phyloP scores from a whole-genome alignment of 192 early-diverging fungal genomes.

The Linnemannia zychae region DNA sequence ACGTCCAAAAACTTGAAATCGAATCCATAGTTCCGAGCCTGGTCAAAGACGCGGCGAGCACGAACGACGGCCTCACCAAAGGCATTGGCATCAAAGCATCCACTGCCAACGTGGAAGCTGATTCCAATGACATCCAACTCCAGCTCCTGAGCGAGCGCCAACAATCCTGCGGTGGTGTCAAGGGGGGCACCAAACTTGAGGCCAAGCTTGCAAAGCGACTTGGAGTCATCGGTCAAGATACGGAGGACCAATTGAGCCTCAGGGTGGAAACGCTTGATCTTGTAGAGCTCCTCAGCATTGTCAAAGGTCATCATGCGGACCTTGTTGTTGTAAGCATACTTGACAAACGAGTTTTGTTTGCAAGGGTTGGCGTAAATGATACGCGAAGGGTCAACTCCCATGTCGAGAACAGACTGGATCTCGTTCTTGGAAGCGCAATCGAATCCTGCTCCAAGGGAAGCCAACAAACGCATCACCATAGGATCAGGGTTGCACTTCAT shows the following conservation, averaged over 20 bases:
- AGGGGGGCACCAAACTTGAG: constrained; percentile 97
- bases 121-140: constrained; percentile 92
- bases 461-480: constrained; percentile 85
- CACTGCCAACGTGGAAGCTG: constrained; percentile 96
- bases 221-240: constrained; percentile 95
- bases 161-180: constrained; percentile 72
- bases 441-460: constrained; percentile 88
- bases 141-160: constrained; percentile 82
- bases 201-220: constrained; percentile 91
- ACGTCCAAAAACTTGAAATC: constrained; percentile 83
- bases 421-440: constrained; percentile 98
- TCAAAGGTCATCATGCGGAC: constrained; percentile 99
- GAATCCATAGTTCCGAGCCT: constrained; percentile 83
- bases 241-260: constrained; percentile 92
- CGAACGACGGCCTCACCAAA: constrained; percentile 91
- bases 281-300: constrained; percentile 97
- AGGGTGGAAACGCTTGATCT: constrained; percentile 88
- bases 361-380: constrained; percentile 99
- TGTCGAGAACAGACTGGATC: constrained; percentile 83
- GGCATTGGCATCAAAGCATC: constrained; percentile 89
- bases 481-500: constrained; percentile 98
- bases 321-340: constrained; percentile 80
- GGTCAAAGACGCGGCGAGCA: constrained; percentile 91
- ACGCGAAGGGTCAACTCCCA: constrained; percentile 77
- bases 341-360: constrained; percentile 96